A percentile compares a stretch with the other conserved stretches of the same genome.
Conservation (phyloP, 2,329 filamentous ascomycete species). For the Westerdykella ornata region DNA sequence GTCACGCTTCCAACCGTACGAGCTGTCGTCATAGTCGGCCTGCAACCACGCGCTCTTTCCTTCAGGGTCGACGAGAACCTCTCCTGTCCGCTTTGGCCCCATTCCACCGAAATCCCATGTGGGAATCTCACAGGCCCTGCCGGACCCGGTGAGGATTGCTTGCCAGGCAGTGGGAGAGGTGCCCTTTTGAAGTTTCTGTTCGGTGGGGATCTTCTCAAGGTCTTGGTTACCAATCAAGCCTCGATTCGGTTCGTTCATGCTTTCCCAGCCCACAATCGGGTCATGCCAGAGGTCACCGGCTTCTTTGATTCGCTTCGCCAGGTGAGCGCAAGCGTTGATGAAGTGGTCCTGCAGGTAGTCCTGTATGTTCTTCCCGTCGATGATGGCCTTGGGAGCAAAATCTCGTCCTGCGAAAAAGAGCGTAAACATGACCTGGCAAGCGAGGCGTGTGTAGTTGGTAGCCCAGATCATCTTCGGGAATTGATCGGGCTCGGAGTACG, state of each 20-base stretch:
- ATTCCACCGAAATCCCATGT: slow-evolving; percentile 91
- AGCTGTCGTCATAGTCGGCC: slow-evolving; percentile 71
- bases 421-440: slow-evolving; percentile 85
- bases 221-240: slow-evolving; percentile 80
- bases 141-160: slow-evolving; percentile 83
- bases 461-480: slow-evolving; percentile 99
- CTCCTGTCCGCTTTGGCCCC: slow-evolving; percentile 84
- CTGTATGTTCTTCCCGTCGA: slow-evolving; percentile 91
- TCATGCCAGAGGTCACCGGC: slow-evolving; percentile 82
- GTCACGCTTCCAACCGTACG: slow-evolving; percentile 86
- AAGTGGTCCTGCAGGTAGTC: slow-evolving; percentile 90
- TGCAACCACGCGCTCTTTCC: slow-evolving; percentile 81
- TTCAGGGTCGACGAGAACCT: slow-evolving; percentile 75
- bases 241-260: slow-evolving; percentile 87
- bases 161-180: slow-evolving; percentile 94
- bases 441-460: slow-evolving; percentile 87
- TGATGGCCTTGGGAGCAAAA: slow-evolving; percentile 92
- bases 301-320: slow-evolving; percentile 79
- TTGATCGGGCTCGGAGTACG: slow-evolving; percentile 71
- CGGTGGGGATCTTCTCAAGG: slow-evolving; percentile 70
- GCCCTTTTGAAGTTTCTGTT: slow-evolving; percentile 87
- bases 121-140: slow-evolving; percentile 80
- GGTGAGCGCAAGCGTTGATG: slow-evolving; percentile 67
- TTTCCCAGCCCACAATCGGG: slow-evolving; percentile 92
- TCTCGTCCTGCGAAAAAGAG: slow-evolving; percentile 86